Conservation (phyloP, 2,329 filamentous ascomycete species). For the Colletotrichum sp. region DNA sequence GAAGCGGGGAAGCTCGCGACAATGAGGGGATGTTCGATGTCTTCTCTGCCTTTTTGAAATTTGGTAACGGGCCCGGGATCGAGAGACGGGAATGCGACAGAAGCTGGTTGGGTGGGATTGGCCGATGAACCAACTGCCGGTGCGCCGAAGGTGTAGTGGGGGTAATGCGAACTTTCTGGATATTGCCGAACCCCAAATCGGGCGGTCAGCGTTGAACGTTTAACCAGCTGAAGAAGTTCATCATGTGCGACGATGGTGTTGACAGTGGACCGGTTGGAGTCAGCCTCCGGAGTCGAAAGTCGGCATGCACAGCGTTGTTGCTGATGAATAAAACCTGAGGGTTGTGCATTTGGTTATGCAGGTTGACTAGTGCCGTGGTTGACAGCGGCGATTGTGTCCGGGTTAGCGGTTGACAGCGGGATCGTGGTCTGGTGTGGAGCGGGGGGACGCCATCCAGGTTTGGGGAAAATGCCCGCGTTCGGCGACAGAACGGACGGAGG, state of each 20-base stretch:
- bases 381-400: neutral
- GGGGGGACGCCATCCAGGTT: neutral
- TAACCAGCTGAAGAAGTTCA: neutral
- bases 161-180: constrained; percentile 4
- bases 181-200: constrained; percentile 3
- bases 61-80: constrained; percentile 1
- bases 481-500: neutral
- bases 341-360: neutral
- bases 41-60: constrained; percentile 1
- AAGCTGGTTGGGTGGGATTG: neutral
- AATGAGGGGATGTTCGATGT: constrained; percentile 11
- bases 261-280: neutral
- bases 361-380: neutral
- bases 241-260: neutral
- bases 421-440: neutral
- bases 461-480: neutral
- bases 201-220: neutral
- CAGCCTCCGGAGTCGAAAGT: neutral
- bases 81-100: constrained; percentile 2
- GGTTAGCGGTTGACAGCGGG: neutral
- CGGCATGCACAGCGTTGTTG: neutral
- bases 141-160: constrained; percentile 5
- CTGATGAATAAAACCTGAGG: neutral
- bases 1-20: constrained; percentile 15
- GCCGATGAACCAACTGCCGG: constrained; percentile 4